Percentiles rank a stretch among this genome's conserved stretches.
Conservation (phyloP, 75 land plant genomes). For the Pseudotsuga menziesii region DNA sequence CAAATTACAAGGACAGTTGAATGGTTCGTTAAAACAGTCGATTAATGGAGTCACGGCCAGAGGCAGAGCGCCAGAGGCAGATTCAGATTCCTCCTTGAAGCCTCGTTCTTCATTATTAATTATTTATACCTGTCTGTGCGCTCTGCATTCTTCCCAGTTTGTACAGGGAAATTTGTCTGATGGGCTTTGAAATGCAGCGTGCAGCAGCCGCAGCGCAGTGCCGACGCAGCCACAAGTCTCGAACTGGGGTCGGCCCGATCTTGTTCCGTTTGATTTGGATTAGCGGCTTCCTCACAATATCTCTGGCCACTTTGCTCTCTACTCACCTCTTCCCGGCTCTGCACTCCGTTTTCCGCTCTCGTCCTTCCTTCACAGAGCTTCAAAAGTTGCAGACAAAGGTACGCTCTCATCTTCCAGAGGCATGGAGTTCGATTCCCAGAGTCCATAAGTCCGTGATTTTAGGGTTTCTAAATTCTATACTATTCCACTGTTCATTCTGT, state of each 20-base stretch:
- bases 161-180: no score
- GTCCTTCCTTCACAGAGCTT: not conserved
- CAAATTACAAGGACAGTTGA: no score
- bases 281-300: not conserved
- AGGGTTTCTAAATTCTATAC: no score
- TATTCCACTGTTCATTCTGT: no score
- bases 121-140: no score
- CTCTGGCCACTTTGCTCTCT: not conserved
- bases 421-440: not conserved
- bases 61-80: no score
- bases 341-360: not conserved
- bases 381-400: not conserved
- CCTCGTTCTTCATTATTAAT: no score
- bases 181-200: not conserved
- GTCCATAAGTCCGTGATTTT: no score
- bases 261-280: not conserved
- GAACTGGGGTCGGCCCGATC: not conserved
- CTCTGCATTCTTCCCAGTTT: no score
- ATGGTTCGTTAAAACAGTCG: no score
- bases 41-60: no score
- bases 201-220: slow-evolving; percentile 5
- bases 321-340: slow-evolving; percentile 1
- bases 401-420: not conserved
- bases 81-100: no score
- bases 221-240: not conserved